phyloP scores from a whole-genome alignment of 257 asterid species.

The Henckelia pumila region DNA sequence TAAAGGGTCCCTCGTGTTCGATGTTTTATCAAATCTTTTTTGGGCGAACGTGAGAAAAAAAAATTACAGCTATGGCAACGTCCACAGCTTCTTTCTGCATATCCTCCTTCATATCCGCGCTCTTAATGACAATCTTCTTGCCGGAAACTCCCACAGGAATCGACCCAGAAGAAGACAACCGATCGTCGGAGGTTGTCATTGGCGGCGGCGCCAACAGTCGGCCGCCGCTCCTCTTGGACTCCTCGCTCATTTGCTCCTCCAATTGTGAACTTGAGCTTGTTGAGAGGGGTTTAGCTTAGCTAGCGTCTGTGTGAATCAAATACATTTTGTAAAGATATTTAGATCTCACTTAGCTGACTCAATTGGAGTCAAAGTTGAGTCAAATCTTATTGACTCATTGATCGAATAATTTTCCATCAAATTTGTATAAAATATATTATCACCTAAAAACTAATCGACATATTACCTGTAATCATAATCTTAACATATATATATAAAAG shows the following conservation, averaged over 20 bases:
- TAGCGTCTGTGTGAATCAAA: not conserved
- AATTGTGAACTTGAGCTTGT: not conserved
- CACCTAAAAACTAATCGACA: too few species aligned
- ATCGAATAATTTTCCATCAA: too few species aligned
- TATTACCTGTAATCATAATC: too few species aligned
- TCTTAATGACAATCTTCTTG: slow-evolving; percentile 73
- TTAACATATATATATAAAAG: too few species aligned
- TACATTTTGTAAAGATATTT: too few species aligned
- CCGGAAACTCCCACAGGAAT: slow-evolving; percentile 28
- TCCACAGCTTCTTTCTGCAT: slow-evolving; percentile 92
- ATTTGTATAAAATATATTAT: too few species aligned
- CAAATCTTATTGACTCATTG: too few species aligned
- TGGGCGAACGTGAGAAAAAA: slow-evolving; percentile 24
- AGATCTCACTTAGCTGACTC: not conserved
- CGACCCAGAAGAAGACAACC: slow-evolving; percentile 53
- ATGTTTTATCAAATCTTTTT: not conserved
- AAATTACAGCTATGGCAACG: slow-evolving; percentile 73
- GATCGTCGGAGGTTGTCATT: slow-evolving; percentile 44
- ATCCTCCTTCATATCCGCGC: slow-evolving; percentile 95
- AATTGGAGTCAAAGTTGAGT: not conserved
- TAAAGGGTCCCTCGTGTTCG: not conserved
- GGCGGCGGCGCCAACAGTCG: not conserved
- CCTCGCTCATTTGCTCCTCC: not conserved
- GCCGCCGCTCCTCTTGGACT: not conserved
- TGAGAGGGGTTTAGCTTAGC: not conserved